Evolutionary conservation across 768 basidiomycete species (phyloP), one percentile per base, ranked within the genome.

Genomic region (Panaeolus papilionaceus): DNA sequence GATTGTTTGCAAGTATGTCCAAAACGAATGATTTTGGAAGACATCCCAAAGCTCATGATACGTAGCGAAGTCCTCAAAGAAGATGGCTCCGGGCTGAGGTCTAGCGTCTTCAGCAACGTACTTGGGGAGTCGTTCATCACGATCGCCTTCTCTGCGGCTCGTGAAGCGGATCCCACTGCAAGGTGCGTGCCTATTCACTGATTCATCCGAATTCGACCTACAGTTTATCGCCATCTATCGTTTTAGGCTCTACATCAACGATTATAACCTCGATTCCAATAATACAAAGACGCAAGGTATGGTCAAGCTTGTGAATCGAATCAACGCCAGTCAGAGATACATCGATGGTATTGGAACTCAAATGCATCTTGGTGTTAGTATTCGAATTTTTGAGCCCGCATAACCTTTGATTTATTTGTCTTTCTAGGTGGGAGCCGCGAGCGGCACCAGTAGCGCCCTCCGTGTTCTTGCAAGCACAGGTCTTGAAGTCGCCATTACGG

Each of bases 301-400:
- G 62, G 80, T 83, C 61, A 75, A 75, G 64, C 76, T 85, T 47
- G 81, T 83, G 63, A 80, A 79, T 65, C 73, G 77, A 20, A 69
- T 82, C 70, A 85, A 83, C 74, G 71, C 76, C 61, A 69, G 75
- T 65, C 72, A 71, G 28, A 77, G 77, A 67, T 73, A 81, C 58
- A 83, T 86, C 70, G 85, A 86, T 69, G 85, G 83, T 66, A 82
- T 85, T 67, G 85, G 85, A 61, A 83, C 85, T 3, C 84, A 85
- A 68, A 80, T 79, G 74, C 85, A 86, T 33, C 71, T 75, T 85
- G 18, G 68, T 63, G 64, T 33, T 33, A 68, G 75, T 79, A 70
- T 9, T 73, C 69, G 69, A 33, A 33, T 2, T 33, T 33, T 33
- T 33, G 40, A 26, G 20, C 10, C 20, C 16, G 7, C 38, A 74